phyloP scores from a whole-genome alignment of 2,329 filamentous ascomycete species.

The Aspergillus sp. region DNA sequence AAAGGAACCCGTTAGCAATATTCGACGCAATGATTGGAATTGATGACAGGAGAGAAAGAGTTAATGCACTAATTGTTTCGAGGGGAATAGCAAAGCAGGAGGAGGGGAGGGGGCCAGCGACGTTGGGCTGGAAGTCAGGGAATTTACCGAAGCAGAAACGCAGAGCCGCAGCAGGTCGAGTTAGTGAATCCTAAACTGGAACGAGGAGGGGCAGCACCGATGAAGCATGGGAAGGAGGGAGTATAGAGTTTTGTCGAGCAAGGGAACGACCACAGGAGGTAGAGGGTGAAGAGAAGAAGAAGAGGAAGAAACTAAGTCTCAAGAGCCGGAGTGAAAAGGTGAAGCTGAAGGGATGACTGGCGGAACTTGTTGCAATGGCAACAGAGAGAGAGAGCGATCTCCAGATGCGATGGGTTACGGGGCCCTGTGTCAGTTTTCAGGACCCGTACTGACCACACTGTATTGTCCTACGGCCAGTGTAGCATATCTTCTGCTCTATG shows the following conservation, averaged over 20 bases:
- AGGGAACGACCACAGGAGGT: conserved; percentile 8
- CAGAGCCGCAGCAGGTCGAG: not conserved
- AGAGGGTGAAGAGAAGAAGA: conserved; percentile 14
- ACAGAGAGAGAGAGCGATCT: conserved; percentile 35
- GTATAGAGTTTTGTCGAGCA: conserved; percentile 2
- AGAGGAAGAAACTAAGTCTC: conserved; percentile 10
- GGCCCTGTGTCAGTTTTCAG: not conserved
- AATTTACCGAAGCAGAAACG: conserved; percentile 13
- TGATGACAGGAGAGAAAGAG: too few species aligned
- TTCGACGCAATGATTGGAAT: conserved; percentile 4
- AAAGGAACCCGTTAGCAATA: not conserved
- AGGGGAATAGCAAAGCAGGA: too few species aligned
- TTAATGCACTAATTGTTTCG: too few species aligned
- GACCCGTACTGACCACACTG: not conserved
- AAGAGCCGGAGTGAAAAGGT: conserved; percentile 21
- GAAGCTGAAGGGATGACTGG: conserved; percentile 33
- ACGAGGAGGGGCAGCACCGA: conserved; percentile 6
- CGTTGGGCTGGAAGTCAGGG: conserved; percentile 4
- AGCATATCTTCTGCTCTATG: not conserved
- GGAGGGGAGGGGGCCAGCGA: too few species aligned
- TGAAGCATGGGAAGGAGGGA: conserved; percentile 14
- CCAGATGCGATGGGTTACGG: conserved; percentile 22
- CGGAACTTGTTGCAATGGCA: conserved; percentile 32
- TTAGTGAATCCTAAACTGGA: conserved; percentile 3
- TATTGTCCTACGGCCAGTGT: conserved; percentile 2